Percentiles rank a stretch among this genome's conserved stretches.
These are phyloP conservation scores for Kwoniella shivajii DNA, from an alignment of 1,284 basidiomycete genomes.

Conservation along the genomic window DNA sequence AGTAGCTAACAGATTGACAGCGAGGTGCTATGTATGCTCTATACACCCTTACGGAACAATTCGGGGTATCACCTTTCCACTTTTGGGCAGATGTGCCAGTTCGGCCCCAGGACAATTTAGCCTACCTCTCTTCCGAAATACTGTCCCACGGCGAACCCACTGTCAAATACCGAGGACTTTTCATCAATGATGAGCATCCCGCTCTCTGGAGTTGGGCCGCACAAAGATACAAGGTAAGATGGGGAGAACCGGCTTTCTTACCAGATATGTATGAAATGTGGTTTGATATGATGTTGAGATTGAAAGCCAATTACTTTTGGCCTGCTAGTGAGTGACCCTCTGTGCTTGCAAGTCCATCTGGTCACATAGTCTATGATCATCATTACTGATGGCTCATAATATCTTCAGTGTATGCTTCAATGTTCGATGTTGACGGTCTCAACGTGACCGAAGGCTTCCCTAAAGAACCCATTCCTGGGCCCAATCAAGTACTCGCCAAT, in stretches of 20 bases:
- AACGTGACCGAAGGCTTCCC: conserved; percentile 24
- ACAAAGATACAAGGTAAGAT: conserved; percentile 47
- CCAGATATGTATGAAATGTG: conserved; percentile 62
- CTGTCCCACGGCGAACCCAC: conserved; percentile 68
- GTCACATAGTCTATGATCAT: neutral
- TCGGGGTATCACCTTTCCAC: conserved; percentile 58
- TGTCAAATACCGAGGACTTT: conserved; percentile 69
- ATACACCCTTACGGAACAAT: conserved; percentile 72
- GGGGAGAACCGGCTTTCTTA: conserved; percentile 41
- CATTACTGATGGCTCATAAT: neutral
- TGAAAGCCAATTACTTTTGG: conserved; percentile 75
- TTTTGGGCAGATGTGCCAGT: conserved; percentile 67
- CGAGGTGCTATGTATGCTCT: conserved; percentile 64
- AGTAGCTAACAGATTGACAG: conserved; percentile 4
- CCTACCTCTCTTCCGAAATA: conserved; percentile 56
- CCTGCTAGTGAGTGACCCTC: conserved; percentile 32
- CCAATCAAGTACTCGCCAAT: conserved; percentile 67
- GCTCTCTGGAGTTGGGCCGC: conserved; percentile 61
- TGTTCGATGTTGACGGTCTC: conserved; percentile 68
- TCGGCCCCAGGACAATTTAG: conserved; percentile 59
- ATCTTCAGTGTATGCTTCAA: conserved; percentile 54
- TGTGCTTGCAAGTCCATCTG: neutral
- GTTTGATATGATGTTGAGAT: conserved; percentile 65
- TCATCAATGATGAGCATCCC: conserved; percentile 66
- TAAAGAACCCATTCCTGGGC: conserved; percentile 30